These are phyloP conservation scores for Adansonia madagascariensis DNA, from an alignment of 441 rosid species.

Conservation along the genomic window DNA sequence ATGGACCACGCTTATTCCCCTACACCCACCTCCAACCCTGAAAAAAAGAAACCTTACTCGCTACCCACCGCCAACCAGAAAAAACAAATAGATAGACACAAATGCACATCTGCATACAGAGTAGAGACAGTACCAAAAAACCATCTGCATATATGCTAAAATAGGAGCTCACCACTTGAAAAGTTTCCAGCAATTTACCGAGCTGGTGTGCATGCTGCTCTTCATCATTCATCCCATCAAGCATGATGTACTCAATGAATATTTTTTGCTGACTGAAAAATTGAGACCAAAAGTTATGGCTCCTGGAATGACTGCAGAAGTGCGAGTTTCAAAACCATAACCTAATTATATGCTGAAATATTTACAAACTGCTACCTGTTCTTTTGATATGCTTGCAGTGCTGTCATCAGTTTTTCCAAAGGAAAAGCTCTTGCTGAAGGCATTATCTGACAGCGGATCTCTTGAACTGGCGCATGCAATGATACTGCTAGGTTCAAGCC, in stretches of 20 bases:
- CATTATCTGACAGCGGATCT: conserved; percentile 93
- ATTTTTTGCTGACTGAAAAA: conserved; percentile 75
- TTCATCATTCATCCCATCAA: conserved; percentile 87
- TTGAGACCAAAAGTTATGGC: conserved; percentile 25
- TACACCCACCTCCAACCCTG: neutral
- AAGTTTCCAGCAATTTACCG: conserved; percentile 70
- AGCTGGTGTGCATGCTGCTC: conserved; percentile 82
- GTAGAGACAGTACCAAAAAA: neutral
- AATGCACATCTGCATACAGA: neutral
- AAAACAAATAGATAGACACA: neutral
- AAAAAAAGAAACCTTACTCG: neutral
- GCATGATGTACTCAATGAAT: conserved; percentile 95
- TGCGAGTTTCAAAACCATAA: conserved; percentile 15
- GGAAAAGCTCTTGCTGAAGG: conserved; percentile 99
- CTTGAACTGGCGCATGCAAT: conserved; percentile 96
- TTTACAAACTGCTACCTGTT: conserved; percentile 55
- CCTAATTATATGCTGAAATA: conserved; percentile 16
- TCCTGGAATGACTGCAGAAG: neutral
- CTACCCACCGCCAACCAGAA: neutral
- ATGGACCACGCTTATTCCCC: neutral
- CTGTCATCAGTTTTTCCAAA: conserved; percentile 86
- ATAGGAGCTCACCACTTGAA: conserved; percentile 72
- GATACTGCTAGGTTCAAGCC: conserved; percentile 94
- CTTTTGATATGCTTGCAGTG: conserved; percentile 72
- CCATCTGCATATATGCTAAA: neutral